Evolutionary conservation across 2,329 filamentous ascomycete genomes (phyloP).

Genomic region (Hymenoscyphus fraxineus): DNA sequence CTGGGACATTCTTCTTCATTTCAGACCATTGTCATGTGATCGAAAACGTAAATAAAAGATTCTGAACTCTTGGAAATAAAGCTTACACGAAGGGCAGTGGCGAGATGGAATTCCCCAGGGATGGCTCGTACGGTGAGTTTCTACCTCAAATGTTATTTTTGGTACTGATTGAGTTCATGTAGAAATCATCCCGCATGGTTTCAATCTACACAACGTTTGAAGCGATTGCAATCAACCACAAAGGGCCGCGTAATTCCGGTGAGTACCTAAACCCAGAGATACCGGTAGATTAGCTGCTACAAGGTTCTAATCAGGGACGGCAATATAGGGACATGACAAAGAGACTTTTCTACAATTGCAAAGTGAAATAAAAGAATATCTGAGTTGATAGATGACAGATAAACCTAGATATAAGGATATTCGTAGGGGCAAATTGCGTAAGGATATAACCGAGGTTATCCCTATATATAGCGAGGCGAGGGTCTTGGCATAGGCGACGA

Average conservation of each 20-base stretch:
- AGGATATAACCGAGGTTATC: no score
- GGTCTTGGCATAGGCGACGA: no score
- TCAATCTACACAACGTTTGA: slow-evolving; percentile 33
- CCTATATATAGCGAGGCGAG: no score
- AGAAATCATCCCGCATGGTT: slow-evolving; percentile 36
- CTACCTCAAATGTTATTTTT: no score
- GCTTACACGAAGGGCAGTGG: slow-evolving; percentile 20
- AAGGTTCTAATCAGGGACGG: not conserved
- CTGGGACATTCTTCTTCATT: slow-evolving; percentile 36
- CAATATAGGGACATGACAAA: slow-evolving; percentile 26
- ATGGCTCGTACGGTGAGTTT: slow-evolving; percentile 32
- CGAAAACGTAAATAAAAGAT: slow-evolving; percentile 27
- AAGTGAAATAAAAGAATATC: slow-evolving; percentile 28
- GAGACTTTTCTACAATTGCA: slow-evolving; percentile 29
- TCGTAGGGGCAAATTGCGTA: no score
- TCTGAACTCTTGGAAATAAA: not conserved
- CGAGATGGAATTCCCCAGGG: slow-evolving; percentile 34
- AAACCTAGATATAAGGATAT: no score
- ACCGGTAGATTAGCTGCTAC: not conserved
- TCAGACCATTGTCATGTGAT: slow-evolving; percentile 36
- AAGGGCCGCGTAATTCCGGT: slow-evolving; percentile 26
- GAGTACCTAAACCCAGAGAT: not conserved
- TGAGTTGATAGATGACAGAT: slow-evolving; percentile 14
- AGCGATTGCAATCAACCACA: slow-evolving; percentile 32
- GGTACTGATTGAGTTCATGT: not conserved